A percentile compares a stretch with the other conserved stretches of the same genome.
phyloP scores from a whole-genome alignment of 805 yeast species.

The Candida caryicola region DNA sequence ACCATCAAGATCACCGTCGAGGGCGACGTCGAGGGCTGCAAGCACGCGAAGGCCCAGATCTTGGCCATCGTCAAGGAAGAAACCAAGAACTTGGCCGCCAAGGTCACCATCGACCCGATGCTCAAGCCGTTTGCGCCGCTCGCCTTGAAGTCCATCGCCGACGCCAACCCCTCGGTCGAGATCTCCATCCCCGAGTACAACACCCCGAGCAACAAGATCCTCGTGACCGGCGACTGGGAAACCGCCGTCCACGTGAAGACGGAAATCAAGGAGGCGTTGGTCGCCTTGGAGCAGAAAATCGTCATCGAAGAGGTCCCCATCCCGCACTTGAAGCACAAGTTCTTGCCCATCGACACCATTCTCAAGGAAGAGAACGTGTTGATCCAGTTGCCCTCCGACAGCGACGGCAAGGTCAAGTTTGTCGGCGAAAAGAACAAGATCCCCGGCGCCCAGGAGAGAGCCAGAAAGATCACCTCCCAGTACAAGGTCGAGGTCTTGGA shows the following conservation, averaged over 20 bases:
- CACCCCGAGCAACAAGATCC: conserved; percentile 38
- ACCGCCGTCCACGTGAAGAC: conserved; percentile 55
- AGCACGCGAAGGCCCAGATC: conserved; percentile 67
- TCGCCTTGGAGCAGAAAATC: conserved; percentile 43
- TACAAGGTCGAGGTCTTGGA: conserved; percentile 68
- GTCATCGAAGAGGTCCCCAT: conserved; percentile 56
- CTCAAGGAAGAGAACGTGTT: conserved; percentile 54
- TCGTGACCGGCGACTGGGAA: conserved; percentile 70
- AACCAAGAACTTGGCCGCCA: conserved; percentile 55
- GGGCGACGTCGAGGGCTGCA: conserved; percentile 85
- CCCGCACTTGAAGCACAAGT: conserved; percentile 67
- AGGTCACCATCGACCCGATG: conserved; percentile 42
- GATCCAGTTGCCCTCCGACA: conserved; percentile 51
- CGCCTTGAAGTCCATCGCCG: conserved; percentile 24
- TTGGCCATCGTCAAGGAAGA: conserved; percentile 71
- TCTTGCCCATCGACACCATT: conserved; percentile 56
- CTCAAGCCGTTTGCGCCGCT: conserved; percentile 45
- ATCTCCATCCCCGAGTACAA: conserved; percentile 36
- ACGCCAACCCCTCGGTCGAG: conserved; percentile 26
- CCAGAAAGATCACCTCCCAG: conserved; percentile 58
- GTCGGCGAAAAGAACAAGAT: conserved; percentile 60
- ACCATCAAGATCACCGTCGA: conserved; percentile 62
- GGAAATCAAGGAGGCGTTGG: conserved; percentile 45
- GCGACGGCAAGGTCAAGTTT: conserved; percentile 53
- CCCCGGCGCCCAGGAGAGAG: conserved; percentile 57